A percentile compares a stretch with the other conserved stretches of the same genome.
Conservation (phyloP, 2,329 filamentous ascomycete species). For the Colletotrichum echinochloae region DNA sequence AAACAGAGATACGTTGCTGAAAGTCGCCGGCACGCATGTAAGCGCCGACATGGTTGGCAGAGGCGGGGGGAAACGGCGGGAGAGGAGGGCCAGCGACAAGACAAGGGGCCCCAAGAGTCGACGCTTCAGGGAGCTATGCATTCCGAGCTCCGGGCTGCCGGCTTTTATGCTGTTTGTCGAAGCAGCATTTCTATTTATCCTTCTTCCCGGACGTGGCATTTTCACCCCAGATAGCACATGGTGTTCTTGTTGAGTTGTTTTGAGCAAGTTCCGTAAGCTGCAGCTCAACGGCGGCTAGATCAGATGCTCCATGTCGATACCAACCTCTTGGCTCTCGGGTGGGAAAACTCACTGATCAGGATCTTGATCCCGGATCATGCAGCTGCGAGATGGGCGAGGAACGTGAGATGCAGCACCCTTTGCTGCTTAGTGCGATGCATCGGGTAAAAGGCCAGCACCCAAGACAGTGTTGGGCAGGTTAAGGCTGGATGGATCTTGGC, state of each 20-base stretch:
- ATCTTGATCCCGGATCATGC: neutral
- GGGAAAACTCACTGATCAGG: neutral
- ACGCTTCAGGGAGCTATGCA: neutral
- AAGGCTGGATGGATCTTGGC: too few relatives aligned
- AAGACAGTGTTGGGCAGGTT: too few relatives aligned
- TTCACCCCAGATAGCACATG: neutral
- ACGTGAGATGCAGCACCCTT: neutral
- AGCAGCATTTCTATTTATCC: neutral
- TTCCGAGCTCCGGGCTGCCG: neutral
- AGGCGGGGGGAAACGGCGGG: neutral
- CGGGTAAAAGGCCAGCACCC: too few relatives aligned
- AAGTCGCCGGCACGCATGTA: constrained; percentile 1
- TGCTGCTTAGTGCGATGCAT: neutral
- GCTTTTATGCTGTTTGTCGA: neutral
- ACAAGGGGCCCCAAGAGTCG: neutral
- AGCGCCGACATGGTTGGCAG: neutral
- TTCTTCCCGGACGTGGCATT: neutral
- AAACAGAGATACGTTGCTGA: neutral
- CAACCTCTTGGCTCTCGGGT: neutral
- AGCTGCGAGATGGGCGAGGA: neutral
- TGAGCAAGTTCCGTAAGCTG: neutral
- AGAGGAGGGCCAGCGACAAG: neutral
- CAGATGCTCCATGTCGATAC: neutral
- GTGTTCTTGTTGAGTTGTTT: neutral
- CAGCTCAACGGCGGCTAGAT: neutral